phyloP scores from a whole-genome alignment of 441 rosid genomes.

The Syzygium malaccense region DNA sequence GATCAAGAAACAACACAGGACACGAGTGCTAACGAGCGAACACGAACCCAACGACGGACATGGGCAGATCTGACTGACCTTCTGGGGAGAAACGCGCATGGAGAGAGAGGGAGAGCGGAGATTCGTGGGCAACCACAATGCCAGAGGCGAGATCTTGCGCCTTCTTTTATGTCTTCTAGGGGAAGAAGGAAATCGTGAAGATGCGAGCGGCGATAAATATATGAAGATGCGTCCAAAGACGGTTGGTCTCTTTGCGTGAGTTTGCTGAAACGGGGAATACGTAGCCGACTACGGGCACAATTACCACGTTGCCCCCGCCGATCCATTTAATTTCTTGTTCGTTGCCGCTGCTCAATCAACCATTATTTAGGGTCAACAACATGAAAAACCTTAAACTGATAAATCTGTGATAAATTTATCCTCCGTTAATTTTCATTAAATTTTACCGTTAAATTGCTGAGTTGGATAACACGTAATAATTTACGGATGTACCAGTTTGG shows the following conservation, averaged over 20 bases:
- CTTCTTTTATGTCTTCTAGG: not conserved
- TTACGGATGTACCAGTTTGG: rapidly evolving
- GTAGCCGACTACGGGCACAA: not conserved
- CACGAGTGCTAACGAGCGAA: not conserved
- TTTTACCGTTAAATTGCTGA: not conserved
- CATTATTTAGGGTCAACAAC: not conserved
- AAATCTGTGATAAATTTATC: rapidly evolving
- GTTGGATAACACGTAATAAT: not conserved
- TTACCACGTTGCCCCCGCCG: not conserved
- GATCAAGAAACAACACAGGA: not conserved
- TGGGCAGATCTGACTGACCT: not conserved
- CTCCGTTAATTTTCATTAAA: rapidly evolving
- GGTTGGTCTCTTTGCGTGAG: not conserved
- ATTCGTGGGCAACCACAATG: not conserved
- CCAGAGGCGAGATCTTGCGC: not conserved
- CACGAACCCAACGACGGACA: not conserved
- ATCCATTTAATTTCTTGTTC: not conserved
- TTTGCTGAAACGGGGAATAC: not conserved
- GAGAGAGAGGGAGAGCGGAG: not conserved
- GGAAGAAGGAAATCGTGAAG: not conserved
- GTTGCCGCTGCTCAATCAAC: not conserved
- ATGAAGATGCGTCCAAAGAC: not conserved
- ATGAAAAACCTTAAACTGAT: rapidly evolving
- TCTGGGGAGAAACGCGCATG: not conserved
- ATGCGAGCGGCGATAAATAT: not conserved